Base-by-base conservation (phyloP, 805 yeast genomes). In the Cyberlindnera subsufficiens region DNA sequence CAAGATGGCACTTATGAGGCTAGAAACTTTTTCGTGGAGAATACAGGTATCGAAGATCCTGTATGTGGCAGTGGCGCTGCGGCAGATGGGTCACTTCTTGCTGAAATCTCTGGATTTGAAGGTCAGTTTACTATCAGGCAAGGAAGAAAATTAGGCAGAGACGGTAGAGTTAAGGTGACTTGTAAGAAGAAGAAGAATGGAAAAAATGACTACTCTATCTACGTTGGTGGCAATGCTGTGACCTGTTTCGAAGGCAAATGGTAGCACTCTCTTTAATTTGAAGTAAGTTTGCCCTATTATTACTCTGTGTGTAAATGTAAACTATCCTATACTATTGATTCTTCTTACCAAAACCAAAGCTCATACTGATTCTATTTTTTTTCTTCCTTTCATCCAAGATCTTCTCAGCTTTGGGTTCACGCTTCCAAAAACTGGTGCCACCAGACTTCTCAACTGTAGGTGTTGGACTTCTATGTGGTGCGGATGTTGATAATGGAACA, bases 11-110 rank as follows among this genome's bases (percentile, higher is more conserved):
- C 40, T 18, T 63, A 58, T 43, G 74, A 68, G 48, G 65, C 71
- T 42, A 63, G 80, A 49, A 72, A 74, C 11, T 70, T 74, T 53
- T 38, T 38, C 30, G 33, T 22, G 1, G 39, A 27, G 5, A 50
- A 43, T 3, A 67, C 65, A 14, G 59, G 66, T 1, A 38, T 47
- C n/a, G 80, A 75, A 45, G 80, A 75, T 52, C 79, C 79, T 1
- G 80, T 72, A 8, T 75, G 80, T 55, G 80, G 80, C 3, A 65
- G 72, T 46, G 80, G 80, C n/a, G 62, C 68, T 2, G 60, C 59
- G 13, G 61, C 69, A 1, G 52, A 63, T 30, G 58, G 55, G 14
- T 55, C 60, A 29, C 51, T 57, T 19, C 37, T 66, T 34, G 58
- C 65, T 35, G 56, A 55, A 3, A 29, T 47, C 2, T 42, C 57